A percentile compares a stretch with the other conserved stretches of the same genome.
Conservation (phyloP, 371 early-diverging fungal genomes). For the Mucor irregularis region DNA sequence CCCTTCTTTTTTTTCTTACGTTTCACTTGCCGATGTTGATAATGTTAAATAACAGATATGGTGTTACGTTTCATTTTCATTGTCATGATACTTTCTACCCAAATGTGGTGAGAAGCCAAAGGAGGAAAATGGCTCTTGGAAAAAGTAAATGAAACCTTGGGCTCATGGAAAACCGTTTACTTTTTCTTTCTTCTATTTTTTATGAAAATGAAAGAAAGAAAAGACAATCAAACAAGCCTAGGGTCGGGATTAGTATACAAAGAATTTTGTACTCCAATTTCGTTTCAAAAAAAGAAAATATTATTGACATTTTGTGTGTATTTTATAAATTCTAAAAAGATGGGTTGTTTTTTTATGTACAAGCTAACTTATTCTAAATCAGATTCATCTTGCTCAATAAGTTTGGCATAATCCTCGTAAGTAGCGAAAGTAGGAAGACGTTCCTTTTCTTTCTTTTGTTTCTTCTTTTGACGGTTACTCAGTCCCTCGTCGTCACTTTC, state of each 20-base stretch:
- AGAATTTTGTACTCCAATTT: constrained; percentile 11
- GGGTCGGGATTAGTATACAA: too few relatives aligned
- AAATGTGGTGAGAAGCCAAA: too few relatives aligned
- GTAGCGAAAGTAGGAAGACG: constrained; percentile 72
- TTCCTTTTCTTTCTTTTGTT: constrained; percentile 51
- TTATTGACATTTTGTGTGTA: constrained; percentile 7
- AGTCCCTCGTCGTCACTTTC: constrained; percentile 21
- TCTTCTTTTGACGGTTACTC: constrained; percentile 43
- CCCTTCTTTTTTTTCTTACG: constrained; percentile 1
- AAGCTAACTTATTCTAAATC: constrained; percentile 13
- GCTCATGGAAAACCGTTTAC: too few relatives aligned
- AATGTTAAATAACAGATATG: neutral
- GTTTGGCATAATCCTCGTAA: constrained; percentile 70
- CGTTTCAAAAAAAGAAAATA: constrained; percentile 11
- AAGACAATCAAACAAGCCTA: too few relatives aligned
- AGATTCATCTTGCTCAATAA: constrained; percentile 29
- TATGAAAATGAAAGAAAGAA: too few relatives aligned
- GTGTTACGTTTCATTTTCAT: neutral
- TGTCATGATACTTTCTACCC: too few relatives aligned
- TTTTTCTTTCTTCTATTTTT: too few relatives aligned
- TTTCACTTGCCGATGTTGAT: neutral
- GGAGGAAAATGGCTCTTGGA: too few relatives aligned
- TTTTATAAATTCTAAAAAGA: neutral
- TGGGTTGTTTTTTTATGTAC: neutral
- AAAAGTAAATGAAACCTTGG: too few relatives aligned